Conservation (phyloP, 2,329 filamentous ascomycete species). For the Botrytis deweyae region DNA sequence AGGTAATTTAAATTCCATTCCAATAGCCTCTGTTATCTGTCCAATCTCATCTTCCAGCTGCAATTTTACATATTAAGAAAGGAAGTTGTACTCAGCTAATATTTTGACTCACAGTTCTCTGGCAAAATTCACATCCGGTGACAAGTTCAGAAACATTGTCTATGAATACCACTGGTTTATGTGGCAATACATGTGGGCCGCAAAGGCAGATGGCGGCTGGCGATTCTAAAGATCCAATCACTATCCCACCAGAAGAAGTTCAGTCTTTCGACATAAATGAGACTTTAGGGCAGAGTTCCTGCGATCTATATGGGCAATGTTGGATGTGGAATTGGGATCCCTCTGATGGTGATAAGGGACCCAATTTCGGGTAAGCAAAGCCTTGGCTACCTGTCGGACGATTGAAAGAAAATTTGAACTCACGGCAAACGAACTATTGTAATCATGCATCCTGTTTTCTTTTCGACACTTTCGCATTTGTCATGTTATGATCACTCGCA, state of each 20-base stretch:
- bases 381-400: neutral
- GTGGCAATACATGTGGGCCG: neutral
- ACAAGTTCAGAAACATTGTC: neutral
- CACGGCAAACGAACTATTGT: neutral
- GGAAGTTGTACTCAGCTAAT: neutral
- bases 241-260: neutral
- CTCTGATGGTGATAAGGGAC: neutral
- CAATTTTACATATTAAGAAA: neutral
- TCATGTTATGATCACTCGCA: neutral
- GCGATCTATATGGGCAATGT: neutral
- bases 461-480: neutral
- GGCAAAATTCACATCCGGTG: neutral
- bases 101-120: neutral
- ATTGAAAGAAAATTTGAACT: neutral
- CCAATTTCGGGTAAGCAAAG: neutral
- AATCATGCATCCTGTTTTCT: neutral
- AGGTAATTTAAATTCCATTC: neutral
- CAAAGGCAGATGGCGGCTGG: neutral
- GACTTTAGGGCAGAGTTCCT: neutral
- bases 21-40: neutral
- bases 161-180: neutral
- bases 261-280: neutral
- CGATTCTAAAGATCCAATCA: neutral
- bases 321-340: neutral
- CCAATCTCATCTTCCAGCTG: neutral